phyloP scores from a whole-genome alignment of 306 rosid genomes.

The Herpetospermum pedunculosum region DNA sequence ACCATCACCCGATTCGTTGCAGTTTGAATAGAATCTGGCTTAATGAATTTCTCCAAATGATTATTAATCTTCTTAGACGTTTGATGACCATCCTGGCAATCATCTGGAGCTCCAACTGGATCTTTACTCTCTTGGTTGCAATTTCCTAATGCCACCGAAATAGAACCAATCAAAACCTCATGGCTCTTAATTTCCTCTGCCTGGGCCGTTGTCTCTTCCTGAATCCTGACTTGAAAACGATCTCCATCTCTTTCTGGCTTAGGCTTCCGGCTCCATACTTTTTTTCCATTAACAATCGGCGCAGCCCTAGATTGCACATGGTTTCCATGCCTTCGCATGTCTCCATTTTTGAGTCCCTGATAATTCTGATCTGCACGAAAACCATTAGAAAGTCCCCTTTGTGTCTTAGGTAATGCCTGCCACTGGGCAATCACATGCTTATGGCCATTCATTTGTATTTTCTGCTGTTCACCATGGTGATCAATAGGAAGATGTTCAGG shows the following conservation, averaged over 20 bases:
- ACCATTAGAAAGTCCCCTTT: conserved; percentile 17
- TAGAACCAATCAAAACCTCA: conserved; percentile 76
- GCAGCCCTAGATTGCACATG: conserved; percentile 25
- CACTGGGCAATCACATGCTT: conserved; percentile 20
- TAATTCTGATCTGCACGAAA: conserved; percentile 30
- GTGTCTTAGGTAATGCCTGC: conserved; percentile 37
- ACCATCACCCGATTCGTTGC: conserved; percentile 26
- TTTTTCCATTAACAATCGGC: conserved; percentile 19
- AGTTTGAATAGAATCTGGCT: conserved; percentile 25
- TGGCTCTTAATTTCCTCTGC: conserved; percentile 30
- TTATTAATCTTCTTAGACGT: conserved; percentile 22
- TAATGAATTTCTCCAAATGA: conserved; percentile 31
- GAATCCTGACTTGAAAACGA: conserved; percentile 23
- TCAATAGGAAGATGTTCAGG: conserved; percentile 11
- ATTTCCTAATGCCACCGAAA: conserved; percentile 45
- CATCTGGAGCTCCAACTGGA: conserved; percentile 24
- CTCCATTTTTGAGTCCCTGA: conserved; percentile 33
- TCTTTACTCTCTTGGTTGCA: conserved; percentile 26
- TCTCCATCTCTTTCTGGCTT: conserved; percentile 36
- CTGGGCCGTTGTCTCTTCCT: conserved; percentile 20
- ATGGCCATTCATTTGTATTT: conserved; percentile 22
- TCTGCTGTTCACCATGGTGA: conserved; percentile 32
- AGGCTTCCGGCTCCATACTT: conserved; percentile 54
- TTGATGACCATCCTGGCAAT: conserved; percentile 22
- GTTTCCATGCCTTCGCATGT: conserved; percentile 33